Base-by-base conservation (phyloP, 306 rosid genomes). In the Begonia loranthoides region DNA sequence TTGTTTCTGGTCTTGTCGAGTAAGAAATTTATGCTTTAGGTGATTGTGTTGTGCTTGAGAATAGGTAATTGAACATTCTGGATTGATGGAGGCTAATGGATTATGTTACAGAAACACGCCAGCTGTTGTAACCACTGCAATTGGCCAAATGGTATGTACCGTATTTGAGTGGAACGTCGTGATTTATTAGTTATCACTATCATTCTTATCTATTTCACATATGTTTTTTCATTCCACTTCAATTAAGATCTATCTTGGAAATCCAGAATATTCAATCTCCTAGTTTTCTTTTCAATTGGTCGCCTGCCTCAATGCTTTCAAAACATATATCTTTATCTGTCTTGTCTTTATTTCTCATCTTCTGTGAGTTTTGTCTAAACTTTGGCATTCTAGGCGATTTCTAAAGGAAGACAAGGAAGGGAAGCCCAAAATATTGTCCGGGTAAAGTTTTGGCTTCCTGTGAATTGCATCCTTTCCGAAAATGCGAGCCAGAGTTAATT, bases 401-500 rank as follows among this genome's bases (percentile, higher is more conserved):
- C 97, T 49, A 90, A 85, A 66, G 95, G 92, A 22, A 59, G 92
- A 54, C 94, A 85, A 72, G 97, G 97, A 78, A 76, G 94, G 79
- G 92, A 90, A 70, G 97, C 95, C 17, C 97, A 90, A 80, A 90
- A 85, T 65, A 64, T 78, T 51, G 87, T 90, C 63, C 73, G 70
- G 76, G 97, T 80, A 82, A 54, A 79, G 67, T 59, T 17, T 17
- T 28, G 50, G 47, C 17, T 49, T 50, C 17, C 17, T 45, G 9
- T 34, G 7, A 41, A 24, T 51, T 9, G 19, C 59, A 49, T 43
- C 12, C 34, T 66, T 11, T 65, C 49, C 51, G 56, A 51, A 24
- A 56, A 21, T 54, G 63, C 60, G 33, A 41, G 62, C 12, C 50
- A 1, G 12, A 39, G 28, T 66, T 3, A 48, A 34, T 49, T 48